phyloP scores from a whole-genome alignment of 2,329 filamentous ascomycete genomes.

The Cladosporium sp. region DNA sequence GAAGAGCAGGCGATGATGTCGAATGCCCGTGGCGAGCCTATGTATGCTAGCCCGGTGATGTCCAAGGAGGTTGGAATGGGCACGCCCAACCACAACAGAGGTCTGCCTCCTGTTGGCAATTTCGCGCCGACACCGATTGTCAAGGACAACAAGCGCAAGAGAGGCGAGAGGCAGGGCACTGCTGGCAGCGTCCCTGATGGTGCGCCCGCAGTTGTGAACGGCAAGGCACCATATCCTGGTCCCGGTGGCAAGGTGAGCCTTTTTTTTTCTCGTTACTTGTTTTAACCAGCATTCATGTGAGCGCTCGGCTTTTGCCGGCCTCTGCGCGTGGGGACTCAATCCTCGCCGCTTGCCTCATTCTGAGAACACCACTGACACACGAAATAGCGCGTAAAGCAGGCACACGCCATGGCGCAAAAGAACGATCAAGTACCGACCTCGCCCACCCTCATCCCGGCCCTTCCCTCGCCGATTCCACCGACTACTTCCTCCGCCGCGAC shows the following conservation, averaged over 20 bases:
- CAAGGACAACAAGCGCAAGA: slow-evolving; percentile 79
- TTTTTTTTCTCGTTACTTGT: neutral
- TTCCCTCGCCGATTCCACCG: slow-evolving; percentile 82
- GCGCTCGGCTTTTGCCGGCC: neutral
- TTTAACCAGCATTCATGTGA: slow-evolving; percentile 6
- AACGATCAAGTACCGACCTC: slow-evolving; percentile 56
- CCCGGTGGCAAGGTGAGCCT: slow-evolving; percentile 49
- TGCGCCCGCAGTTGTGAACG: slow-evolving; percentile 25
- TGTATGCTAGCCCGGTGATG: slow-evolving; percentile 36
- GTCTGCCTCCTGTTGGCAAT: slow-evolving; percentile 78
- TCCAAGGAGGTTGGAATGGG: slow-evolving; percentile 36
- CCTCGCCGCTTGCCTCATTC: neutral
- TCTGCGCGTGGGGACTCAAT: neutral
- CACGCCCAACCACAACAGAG: slow-evolving; percentile 28
- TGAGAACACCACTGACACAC: neutral
- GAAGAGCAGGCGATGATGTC: slow-evolving; percentile 67
- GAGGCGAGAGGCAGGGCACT: slow-evolving; percentile 57
- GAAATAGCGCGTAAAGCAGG: slow-evolving; percentile 67
- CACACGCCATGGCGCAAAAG: slow-evolving; percentile 44
- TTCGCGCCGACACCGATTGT: slow-evolving; percentile 82
- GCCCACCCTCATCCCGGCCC: slow-evolving; percentile 79
- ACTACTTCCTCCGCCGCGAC: slow-evolving; percentile 68
- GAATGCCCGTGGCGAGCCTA: slow-evolving; percentile 54
- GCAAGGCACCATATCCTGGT: slow-evolving; percentile 21
- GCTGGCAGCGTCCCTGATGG: slow-evolving; percentile 38